Evolutionary conservation across 148 eudicot genomes (phyloP).

Genomic region (Rhododendron molle): DNA sequence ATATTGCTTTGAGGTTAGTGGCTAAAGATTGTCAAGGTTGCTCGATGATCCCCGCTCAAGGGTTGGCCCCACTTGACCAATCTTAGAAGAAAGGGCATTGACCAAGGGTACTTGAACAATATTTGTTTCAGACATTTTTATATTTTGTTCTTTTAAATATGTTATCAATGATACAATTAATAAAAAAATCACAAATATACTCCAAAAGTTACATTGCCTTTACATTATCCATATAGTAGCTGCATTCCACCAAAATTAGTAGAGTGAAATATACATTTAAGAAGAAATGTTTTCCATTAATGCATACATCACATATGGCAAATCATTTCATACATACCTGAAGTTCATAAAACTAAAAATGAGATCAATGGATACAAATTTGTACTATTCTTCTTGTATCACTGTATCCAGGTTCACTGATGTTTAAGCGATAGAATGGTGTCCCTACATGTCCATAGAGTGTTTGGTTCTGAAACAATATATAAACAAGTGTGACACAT

Average conservation of each 20-base stretch:
- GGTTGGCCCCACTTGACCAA: neutral
- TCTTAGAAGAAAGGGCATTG: neutral
- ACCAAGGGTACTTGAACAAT: neutral
- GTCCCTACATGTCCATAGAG: neutral
- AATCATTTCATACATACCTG: neutral
- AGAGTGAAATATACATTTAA: neutral
- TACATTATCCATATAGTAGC: neutral
- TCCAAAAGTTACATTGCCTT: neutral
- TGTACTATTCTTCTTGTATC: neutral
- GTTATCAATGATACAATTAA: neutral
- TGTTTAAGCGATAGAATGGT: neutral
- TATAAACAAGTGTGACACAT: neutral
- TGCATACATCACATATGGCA: neutral
- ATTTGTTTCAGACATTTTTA: neutral
- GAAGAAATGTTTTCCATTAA: neutral
- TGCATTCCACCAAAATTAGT: neutral
- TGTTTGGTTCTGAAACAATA: neutral
- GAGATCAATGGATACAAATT: neutral
- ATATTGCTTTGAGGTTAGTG: neutral
- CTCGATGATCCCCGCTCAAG: neutral
- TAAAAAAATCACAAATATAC: neutral
- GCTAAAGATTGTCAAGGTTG: neutral
- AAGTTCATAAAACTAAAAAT: neutral
- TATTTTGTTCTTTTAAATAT: neutral
- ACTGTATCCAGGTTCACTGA: neutral